A percentile compares a stretch with the other conserved stretches of the same genome.
Evolutionary conservation across 257 asterid genomes (phyloP).

Genomic region (Capsicum rhomboideum): DNA sequence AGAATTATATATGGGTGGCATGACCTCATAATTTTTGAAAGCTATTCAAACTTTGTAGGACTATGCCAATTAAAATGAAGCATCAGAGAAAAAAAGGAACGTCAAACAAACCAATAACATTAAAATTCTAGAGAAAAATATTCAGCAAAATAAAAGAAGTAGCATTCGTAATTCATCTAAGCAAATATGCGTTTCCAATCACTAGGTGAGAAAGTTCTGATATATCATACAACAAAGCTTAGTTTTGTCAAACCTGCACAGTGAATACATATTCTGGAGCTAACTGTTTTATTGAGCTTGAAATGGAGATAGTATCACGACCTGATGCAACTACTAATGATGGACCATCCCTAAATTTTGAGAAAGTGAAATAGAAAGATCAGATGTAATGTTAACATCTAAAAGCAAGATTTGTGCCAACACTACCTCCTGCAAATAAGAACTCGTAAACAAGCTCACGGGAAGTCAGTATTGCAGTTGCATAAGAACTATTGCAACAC

Average conservation of each 20-base stretch:
- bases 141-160: neutral
- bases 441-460: neutral
- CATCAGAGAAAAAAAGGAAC: neutral
- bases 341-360: slow-evolving; percentile 66
- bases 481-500: neutral
- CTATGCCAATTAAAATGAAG: neutral
- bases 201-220: neutral
- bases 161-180: neutral
- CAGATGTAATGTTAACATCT: neutral
- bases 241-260: slow-evolving; percentile 59
- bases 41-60: neutral
- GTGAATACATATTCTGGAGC: slow-evolving; percentile 65
- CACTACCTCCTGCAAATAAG: neutral
- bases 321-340: slow-evolving; percentile 84
- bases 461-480: neutral
- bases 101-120: neutral
- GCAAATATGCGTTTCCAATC: neutral
- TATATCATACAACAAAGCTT: neutral
- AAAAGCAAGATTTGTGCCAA: neutral
- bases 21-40: neutral
- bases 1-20: neutral
- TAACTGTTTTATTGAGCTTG: slow-evolving; percentile 55
- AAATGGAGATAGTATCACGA: slow-evolving; percentile 62
- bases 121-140: neutral
- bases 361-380: neutral